A percentile compares a stretch with the other conserved stretches of the same genome.
Conservation (phyloP, 768 basidiomycete genomes). For the Cyclocybe cylindracea region DNA sequence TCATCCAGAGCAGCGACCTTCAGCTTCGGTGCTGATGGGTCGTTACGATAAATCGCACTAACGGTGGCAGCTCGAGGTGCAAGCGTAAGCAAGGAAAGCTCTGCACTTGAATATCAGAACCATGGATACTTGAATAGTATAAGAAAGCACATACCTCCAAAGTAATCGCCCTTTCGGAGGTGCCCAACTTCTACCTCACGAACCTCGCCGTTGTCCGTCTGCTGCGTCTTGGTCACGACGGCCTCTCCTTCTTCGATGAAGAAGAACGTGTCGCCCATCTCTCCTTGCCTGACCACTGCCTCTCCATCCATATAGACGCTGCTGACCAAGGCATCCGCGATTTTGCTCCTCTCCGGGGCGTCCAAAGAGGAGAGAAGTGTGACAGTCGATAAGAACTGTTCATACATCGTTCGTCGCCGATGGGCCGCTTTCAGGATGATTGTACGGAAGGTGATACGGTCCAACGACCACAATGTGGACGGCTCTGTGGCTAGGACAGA, state of each 20-base stretch:
- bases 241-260: conserved; percentile 96
- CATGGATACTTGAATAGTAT: conserved; percentile 2
- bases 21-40: conserved; percentile 60
- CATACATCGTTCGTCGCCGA: conserved; percentile 92
- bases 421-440: conserved; percentile 95
- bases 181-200: conserved; percentile 73
- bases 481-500: conserved; percentile 85
- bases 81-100: conserved; percentile 85
- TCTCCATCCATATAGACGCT: conserved; percentile 81
- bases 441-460: conserved; percentile 97
- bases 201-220: conserved; percentile 55
- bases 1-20: conserved; percentile 95
- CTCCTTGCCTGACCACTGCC: conserved; percentile 88
- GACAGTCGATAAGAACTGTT: conserved; percentile 91
- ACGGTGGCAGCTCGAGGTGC: conserved; percentile 97
- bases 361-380: conserved; percentile 84
- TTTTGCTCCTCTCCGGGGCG: conserved; percentile 90
- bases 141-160: conserved; percentile 72
- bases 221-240: conserved; percentile 75
- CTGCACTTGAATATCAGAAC: conserved; percentile 39
- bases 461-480: conserved; percentile 91
- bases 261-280: conserved; percentile 96
- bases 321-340: conserved; percentile 93
- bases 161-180: conserved; percentile 92
- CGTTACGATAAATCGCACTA: conserved; percentile 63